Base-by-base conservation (phyloP, 371 early-diverging fungal species). In the Rhizopus arrhizus region DNA sequence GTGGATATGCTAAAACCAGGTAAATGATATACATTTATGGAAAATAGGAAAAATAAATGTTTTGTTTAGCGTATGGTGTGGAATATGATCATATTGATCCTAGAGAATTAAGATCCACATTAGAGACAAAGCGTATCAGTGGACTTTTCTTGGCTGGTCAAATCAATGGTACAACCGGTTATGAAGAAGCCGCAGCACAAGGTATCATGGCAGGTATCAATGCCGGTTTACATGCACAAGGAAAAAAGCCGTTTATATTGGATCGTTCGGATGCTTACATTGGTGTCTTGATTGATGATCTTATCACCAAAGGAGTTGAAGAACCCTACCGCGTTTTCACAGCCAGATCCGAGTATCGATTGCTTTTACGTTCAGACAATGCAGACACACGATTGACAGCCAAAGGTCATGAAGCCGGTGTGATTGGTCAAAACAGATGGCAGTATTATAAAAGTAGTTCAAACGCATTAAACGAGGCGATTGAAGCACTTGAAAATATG, bases 51-150 rank as follows among this genome's bases (percentile, higher is more conserved):
- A 40, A 41, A 33, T 47, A 11, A 15, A 4, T 16, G 5, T 53
- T 47, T 59, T 38, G n/a, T 28, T 22, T 59, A 78, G 79, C 74
- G 3, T 81, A 93, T 66, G 94, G 93, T 35, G 93, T 93, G 15
- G 93, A 93, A 68, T 93, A 93, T 58, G 94, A 93, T 62, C 87
- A 93, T 61, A 78, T 93, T 11, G 93, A 93, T 66, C 93, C 94
- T 13, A 86, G 91, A 33, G 92, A 93, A 65, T 72, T 93, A 31
- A 76, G 81, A 57, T 88, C 87, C 2, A 91, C 88, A 3, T 67
- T 93, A 34, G 92, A 92, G 77, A 92, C 91, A 0, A 87, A 89
- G 61, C 88, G 91, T 5, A 85, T 93, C 7, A 68, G 67, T 12
- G 94, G 94, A 5, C 68, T 93, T 34, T 93, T 84, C 63, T 73